Conservation (phyloP, 1,284 basidiomycete genomes). For the Apiotrichum montevideense region DNA sequence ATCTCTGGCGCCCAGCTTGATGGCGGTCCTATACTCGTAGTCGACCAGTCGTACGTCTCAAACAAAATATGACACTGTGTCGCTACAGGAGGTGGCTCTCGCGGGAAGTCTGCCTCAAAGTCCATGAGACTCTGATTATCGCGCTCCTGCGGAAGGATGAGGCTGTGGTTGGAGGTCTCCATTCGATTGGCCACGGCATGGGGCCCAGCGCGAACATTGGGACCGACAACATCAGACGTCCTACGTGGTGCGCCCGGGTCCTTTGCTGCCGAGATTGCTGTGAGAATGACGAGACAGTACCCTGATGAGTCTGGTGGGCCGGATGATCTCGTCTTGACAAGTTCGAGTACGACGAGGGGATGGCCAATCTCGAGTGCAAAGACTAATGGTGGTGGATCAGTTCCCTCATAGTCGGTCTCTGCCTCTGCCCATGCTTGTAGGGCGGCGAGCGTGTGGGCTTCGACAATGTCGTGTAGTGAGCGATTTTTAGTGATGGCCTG, state of each 20-base stretch:
- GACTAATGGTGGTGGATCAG: neutral
- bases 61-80: slow-evolving; percentile 23
- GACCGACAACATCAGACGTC: too few species aligned
- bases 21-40: slow-evolving; percentile 29
- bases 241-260: too few species aligned
- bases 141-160: neutral
- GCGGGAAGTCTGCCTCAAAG: neutral
- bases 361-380: slow-evolving; percentile 3
- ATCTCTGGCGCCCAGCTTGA: slow-evolving; percentile 13
- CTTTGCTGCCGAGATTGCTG: neutral
- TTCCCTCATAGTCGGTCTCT: neutral
- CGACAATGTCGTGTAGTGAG: slow-evolving; percentile 21
- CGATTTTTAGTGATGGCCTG: slow-evolving; percentile 19
- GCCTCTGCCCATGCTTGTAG: slow-evolving; percentile 30
- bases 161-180: neutral
- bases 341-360: neutral
- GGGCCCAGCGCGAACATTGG: too few species aligned
- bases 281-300: neutral
- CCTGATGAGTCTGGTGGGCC: neutral
- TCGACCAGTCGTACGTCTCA: slow-evolving; percentile 31
- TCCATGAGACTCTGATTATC: too few species aligned
- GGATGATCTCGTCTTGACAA: slow-evolving; percentile 9
- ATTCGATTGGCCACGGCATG: too few species aligned
- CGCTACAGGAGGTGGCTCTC: slow-evolving; percentile 3
- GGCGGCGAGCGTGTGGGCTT: slow-evolving; percentile 9